A percentile compares a stretch with the other conserved stretches of the same genome.
These are phyloP conservation scores for Fomitopsis pulvina DNA, from an alignment of 768 basidiomycete genomes.

Conservation along the genomic window DNA sequence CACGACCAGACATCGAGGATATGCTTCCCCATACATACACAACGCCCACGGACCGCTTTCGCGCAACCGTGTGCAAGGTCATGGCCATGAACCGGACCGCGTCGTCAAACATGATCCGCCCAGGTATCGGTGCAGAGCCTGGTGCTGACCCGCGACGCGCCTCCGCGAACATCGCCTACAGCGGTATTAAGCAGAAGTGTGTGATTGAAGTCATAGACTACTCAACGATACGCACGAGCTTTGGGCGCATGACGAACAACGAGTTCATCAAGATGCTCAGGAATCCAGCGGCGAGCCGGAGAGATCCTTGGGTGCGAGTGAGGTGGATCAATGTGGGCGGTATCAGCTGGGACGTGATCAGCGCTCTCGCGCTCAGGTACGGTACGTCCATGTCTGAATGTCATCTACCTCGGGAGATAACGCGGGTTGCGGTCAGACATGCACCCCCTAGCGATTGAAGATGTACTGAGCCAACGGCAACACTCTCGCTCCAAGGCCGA, in stretches of 20 bases:
- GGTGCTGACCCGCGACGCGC: constrained; percentile 62
- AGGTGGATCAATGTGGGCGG: constrained; percentile 74
- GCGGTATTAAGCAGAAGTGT: constrained; percentile 54
- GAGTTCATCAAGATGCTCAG: constrained; percentile 55
- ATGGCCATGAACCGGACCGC: constrained; percentile 57
- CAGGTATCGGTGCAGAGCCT: constrained; percentile 58
- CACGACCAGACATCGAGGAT: not conserved
- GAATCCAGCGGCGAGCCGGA: constrained; percentile 34
- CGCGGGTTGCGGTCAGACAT: constrained; percentile 34
- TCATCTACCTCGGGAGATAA: not conserved
- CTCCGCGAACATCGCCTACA: constrained; percentile 48
- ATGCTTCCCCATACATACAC: constrained; percentile 10
- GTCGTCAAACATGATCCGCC: constrained; percentile 22
- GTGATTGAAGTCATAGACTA: constrained; percentile 65
- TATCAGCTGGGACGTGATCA: constrained; percentile 65
- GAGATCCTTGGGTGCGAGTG: constrained; percentile 59
- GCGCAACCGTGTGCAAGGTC: constrained; percentile 50
- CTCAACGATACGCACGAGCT: constrained; percentile 46
- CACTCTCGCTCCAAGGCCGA: constrained; percentile 61
- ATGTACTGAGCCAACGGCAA: constrained; percentile 50
- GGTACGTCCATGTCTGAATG: constrained; percentile 29
- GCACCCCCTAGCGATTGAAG: constrained; percentile 69
- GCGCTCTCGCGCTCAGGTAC: constrained; percentile 57
- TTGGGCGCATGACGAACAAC: constrained; percentile 50
- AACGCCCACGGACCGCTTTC: constrained; percentile 46